These are phyloP conservation scores for Dalbergia oliveri DNA, from an alignment of 306 rosid genomes.

Conservation along the genomic window DNA sequence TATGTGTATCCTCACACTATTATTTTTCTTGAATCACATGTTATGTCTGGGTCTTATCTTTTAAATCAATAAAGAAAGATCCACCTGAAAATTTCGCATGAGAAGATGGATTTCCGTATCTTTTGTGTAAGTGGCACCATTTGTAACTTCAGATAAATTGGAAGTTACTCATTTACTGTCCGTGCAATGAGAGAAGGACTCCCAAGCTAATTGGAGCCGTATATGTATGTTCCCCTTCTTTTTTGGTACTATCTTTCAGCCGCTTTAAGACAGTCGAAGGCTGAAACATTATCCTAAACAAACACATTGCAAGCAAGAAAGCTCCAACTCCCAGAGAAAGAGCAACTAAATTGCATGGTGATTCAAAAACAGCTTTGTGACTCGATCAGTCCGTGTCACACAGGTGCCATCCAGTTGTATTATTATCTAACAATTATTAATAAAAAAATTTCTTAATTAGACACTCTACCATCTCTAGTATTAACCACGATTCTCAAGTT, in stretches of 20 bases:
- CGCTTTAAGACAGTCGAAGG: conserved; percentile 36
- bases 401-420: neutral
- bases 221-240: neutral
- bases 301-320: conserved; percentile 34
- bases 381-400: neutral
- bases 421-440: too few species aligned
- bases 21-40: too few species aligned
- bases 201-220: conserved; percentile 41
- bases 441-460: neutral
- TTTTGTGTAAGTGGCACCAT: conserved; percentile 35
- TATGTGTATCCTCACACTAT: too few species aligned
- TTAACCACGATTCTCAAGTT: too few species aligned
- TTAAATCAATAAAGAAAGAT: neutral
- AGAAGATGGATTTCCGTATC: too few species aligned
- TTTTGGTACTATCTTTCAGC: neutral
- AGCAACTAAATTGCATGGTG: neutral
- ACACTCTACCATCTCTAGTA: too few species aligned
- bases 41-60: neutral
- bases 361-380: neutral
- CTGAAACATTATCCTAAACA: conserved; percentile 43
- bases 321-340: conserved; percentile 30
- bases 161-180: conserved; percentile 34
- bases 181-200: conserved; percentile 60
- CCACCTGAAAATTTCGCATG: too few species aligned
- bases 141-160: conserved; percentile 18